Evolutionary conservation across 2,329 filamentous ascomycete species (phyloP).

Genomic region (Scolecobasidium constrictum): DNA sequence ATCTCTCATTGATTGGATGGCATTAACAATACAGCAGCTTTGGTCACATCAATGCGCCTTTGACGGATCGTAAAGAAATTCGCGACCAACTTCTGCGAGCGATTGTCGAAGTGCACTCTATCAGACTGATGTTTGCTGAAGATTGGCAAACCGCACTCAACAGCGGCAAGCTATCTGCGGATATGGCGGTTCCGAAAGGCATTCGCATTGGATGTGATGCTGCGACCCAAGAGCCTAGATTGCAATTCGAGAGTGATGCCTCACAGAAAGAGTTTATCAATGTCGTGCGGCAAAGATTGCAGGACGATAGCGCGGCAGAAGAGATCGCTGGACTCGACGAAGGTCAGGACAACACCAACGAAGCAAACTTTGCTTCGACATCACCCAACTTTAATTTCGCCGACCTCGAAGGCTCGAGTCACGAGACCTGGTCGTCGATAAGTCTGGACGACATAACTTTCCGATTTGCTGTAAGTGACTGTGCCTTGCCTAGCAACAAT

Average conservation of each 20-base stretch:
- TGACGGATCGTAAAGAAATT: neutral
- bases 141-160: neutral
- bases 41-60: neutral
- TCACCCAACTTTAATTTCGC: neutral
- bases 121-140: neutral
- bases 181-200: neutral
- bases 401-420: neutral
- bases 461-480: neutral
- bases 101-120: neutral
- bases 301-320: neutral
- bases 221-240: neutral
- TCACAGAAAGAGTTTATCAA: neutral
- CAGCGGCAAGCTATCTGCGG: neutral
- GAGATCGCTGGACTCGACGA: neutral
- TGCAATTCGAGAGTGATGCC: neutral
- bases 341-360: neutral
- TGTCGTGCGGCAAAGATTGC: neutral
- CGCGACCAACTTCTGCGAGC: neutral
- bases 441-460: neutral
- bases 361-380: no score
- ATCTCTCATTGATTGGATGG: no score
- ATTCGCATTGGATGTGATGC: constrained; percentile 13
- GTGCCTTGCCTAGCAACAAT: neutral
- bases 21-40: neutral
- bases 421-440: neutral